Percentiles rank a stretch among this genome's conserved stretches.
These are phyloP conservation scores for Magnusiomyces suaveolens DNA, from an alignment of 1,139 yeast genomes.

Conservation along the genomic window DNA sequence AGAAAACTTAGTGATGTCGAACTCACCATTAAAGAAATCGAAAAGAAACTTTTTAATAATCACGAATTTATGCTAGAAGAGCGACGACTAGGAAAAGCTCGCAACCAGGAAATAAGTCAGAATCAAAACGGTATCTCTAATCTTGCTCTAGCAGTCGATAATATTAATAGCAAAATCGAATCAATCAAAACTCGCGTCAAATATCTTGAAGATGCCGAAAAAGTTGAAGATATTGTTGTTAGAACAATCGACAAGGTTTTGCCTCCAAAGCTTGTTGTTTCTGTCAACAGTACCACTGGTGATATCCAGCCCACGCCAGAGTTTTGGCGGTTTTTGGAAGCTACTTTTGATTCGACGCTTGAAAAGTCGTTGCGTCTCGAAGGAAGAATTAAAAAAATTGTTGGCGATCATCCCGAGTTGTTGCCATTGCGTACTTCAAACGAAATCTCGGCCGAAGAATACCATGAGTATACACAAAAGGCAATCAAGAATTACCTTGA, in stretches of 20 bases:
- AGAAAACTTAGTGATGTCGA: constrained; percentile 3
- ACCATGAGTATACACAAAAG: constrained; percentile 7
- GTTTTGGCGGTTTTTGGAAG: constrained; percentile 12
- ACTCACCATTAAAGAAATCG: constrained; percentile 6
- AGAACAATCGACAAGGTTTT: constrained; percentile 10
- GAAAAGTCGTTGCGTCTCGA: background rate
- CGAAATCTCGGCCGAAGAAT: constrained; percentile 10
- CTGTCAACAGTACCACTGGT: constrained; percentile 8
- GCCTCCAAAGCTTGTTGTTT: constrained; percentile 10
- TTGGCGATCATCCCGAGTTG: background rate
- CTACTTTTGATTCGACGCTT: background rate
- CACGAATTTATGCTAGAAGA: constrained; percentile 5
- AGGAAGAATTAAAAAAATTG: background rate
- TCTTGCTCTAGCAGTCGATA: constrained; percentile 1
- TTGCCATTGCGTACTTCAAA: background rate
- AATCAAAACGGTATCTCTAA: constrained; percentile 1
- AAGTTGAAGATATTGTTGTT: constrained; percentile 5
- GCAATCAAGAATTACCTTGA: constrained; percentile 10
- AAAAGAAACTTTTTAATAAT: constrained; percentile 4
- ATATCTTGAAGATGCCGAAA: constrained; percentile 8
- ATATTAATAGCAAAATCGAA: constrained; percentile 8
- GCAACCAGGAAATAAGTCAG: constrained; percentile 5
- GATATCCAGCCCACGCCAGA: constrained; percentile 12
- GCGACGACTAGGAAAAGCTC: background rate
- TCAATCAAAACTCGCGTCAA: constrained; percentile 8